Evolutionary conservation across 1,284 basidiomycete species (phyloP).

Genomic region (Coniophora puteana): DNA sequence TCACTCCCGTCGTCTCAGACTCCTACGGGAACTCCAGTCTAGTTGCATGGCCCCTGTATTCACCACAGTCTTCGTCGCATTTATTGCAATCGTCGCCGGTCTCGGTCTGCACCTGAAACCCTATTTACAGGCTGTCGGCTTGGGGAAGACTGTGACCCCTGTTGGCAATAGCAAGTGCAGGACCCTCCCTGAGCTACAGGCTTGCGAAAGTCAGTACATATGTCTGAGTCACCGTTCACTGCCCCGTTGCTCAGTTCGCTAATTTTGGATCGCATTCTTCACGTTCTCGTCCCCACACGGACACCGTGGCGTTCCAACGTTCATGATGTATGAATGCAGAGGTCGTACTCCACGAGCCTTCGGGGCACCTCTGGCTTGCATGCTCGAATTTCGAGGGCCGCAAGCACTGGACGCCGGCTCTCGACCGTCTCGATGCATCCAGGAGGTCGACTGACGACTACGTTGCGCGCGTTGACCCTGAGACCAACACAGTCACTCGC

Average conservation of each 20-base stretch:
- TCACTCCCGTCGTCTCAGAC: no score
- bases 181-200: conserved; percentile 47
- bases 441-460: conserved; percentile 48
- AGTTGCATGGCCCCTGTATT: conserved; percentile 10
- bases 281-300: conserved; percentile 1
- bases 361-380: conserved; percentile 64
- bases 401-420: conserved; percentile 52
- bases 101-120: conserved; percentile 42
- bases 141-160: conserved; percentile 39
- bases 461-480: conserved; percentile 58
- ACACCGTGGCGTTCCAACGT: neutral
- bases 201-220: conserved; percentile 67
- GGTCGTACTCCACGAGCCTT: conserved; percentile 49
- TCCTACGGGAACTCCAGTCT: no score
- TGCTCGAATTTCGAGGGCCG: conserved; percentile 57
- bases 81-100: conserved; percentile 19
- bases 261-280: conserved; percentile 2
- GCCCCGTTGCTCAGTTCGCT: no score
- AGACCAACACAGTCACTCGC: conserved; percentile 40
- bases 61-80: conserved; percentile 20
- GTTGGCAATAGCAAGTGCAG: conserved; percentile 47
- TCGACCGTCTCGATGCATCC: conserved; percentile 40
- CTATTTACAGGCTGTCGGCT: conserved; percentile 34
- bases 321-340: conserved; percentile 33
- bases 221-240: neutral